A percentile compares a stretch with the other conserved stretches of the same genome.
Conservation (phyloP, 768 basidiomycete species). For the Tylopilus plumbeoviolaceoides region DNA sequence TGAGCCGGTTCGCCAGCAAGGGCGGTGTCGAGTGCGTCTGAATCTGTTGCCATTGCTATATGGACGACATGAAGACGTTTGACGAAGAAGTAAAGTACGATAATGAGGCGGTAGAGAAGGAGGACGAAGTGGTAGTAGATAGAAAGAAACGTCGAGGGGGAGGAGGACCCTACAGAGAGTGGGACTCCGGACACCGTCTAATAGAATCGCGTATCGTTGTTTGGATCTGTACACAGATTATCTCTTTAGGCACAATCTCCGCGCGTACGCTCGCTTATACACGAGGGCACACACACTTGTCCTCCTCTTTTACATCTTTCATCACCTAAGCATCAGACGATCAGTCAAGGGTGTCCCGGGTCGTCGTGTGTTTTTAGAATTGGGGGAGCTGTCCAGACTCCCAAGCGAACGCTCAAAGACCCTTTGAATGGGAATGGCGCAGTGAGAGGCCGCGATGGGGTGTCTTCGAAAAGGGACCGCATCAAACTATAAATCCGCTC, state of each 20-base stretch:
- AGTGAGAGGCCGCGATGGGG: slow-evolving; percentile 28
- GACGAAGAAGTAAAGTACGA: slow-evolving; percentile 4
- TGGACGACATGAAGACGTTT: slow-evolving; percentile 26
- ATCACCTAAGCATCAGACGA: slow-evolving; percentile 38
- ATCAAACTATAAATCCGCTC: slow-evolving; percentile 28
- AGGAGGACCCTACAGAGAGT: slow-evolving; percentile 11
- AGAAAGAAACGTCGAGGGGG: slow-evolving; percentile 20
- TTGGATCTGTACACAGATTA: background rate
- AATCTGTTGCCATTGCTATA: slow-evolving; percentile 22
- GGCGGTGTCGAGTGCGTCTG: slow-evolving; percentile 21
- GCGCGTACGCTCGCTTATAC: slow-evolving; percentile 13
- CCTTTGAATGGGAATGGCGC: slow-evolving; percentile 15
- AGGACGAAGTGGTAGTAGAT: slow-evolving; percentile 17
- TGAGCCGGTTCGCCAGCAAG: slow-evolving; percentile 36
- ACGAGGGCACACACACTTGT: slow-evolving; percentile 41
- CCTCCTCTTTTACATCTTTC: slow-evolving; percentile 46
- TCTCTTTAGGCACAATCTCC: background rate
- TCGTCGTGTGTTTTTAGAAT: slow-evolving; percentile 23
- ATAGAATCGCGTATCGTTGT: slow-evolving; percentile 3
- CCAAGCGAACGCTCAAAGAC: slow-evolving; percentile 21
- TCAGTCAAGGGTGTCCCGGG: slow-evolving; percentile 28
- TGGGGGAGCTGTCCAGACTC: slow-evolving; percentile 13
- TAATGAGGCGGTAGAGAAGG: slow-evolving; percentile 17
- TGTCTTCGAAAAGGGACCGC: slow-evolving; percentile 34
- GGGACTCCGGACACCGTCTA: slow-evolving; percentile 31